Evolutionary conservation across 1,139 yeast genomes (phyloP).

Genomic region (Kodamaea suecica): DNA sequence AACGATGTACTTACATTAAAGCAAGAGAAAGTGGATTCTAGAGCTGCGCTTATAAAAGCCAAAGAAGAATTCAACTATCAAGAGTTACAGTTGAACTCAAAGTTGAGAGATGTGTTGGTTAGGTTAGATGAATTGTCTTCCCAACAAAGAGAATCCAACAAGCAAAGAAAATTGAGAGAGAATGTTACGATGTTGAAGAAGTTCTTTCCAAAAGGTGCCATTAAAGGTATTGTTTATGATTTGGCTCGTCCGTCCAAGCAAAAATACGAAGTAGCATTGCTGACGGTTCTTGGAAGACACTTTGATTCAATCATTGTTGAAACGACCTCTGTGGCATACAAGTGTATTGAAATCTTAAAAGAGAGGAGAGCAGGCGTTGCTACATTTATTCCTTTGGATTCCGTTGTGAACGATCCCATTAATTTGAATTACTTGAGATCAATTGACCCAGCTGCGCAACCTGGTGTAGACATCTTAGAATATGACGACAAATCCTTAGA

Average conservation of each 20-base stretch:
- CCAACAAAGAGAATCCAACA: slow-evolving; percentile 68
- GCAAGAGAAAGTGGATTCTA: slow-evolving; percentile 41
- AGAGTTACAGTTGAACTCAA: slow-evolving; percentile 59
- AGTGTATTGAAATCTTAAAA: slow-evolving; percentile 78
- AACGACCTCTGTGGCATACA: slow-evolving; percentile 67
- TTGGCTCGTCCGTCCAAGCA: slow-evolving; percentile 76
- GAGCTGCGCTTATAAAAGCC: slow-evolving; percentile 39
- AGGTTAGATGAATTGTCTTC: slow-evolving; percentile 72
- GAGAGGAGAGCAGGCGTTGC: slow-evolving; percentile 85
- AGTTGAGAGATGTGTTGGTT: slow-evolving; percentile 58
- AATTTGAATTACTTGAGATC: slow-evolving; percentile 60
- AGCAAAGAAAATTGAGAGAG: slow-evolving; percentile 67
- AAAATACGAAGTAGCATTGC: slow-evolving; percentile 72
- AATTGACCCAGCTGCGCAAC: slow-evolving; percentile 53
- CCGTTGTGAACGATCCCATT: slow-evolving; percentile 53
- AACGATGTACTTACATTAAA: slow-evolving; percentile 34
- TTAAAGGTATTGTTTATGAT: slow-evolving; percentile 76
- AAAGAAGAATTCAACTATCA: slow-evolving; percentile 46
- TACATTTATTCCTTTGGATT: slow-evolving; percentile 84
- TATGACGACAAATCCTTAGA: slow-evolving; percentile 64
- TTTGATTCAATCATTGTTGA: slow-evolving; percentile 86
- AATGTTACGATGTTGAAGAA: slow-evolving; percentile 66
- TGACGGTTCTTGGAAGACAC: slow-evolving; percentile 75
- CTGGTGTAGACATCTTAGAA: slow-evolving; percentile 70
- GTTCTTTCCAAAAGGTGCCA: slow-evolving; percentile 66